Percentiles rank a stretch among this genome's conserved stretches.
Evolutionary conservation across 495 filamentous ascomycete species (phyloP).

Genomic region (Hyaloscypha variabilis): DNA sequence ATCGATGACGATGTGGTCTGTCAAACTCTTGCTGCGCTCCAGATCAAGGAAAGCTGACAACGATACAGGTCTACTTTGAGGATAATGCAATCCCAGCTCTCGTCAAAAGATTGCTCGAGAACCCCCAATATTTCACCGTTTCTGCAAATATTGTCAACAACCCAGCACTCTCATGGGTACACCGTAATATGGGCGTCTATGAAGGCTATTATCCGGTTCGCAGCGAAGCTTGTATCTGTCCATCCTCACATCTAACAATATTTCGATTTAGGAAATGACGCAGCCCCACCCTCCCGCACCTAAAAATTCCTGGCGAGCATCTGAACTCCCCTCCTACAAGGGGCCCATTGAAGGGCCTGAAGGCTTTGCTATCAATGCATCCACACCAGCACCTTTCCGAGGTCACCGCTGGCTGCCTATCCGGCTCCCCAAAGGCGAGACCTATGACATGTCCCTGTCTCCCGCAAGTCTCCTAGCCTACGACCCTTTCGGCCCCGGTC

Average conservation of each 20-base stretch:
- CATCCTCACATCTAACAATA: not conserved
- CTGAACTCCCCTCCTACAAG: not conserved
- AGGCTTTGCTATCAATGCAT: not conserved
- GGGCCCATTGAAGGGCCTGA: not conserved
- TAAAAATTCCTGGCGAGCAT: not conserved
- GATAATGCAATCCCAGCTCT: not conserved
- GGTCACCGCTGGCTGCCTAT: not conserved
- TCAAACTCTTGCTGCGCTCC: not conserved
- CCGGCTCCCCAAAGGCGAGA: not conserved
- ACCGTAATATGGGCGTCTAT: not conserved
- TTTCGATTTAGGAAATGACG: not conserved
- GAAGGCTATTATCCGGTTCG: not conserved
- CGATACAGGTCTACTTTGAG: not conserved
- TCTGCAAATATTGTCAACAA: not conserved
- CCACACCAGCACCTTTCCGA: not conserved
- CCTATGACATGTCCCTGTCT: not conserved
- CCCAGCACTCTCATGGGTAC: not conserved
- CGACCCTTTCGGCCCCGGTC: conserved; percentile 17
- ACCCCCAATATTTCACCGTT: not conserved
- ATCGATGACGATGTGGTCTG: not conserved
- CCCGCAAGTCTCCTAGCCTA: not conserved
- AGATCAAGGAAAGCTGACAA: not conserved
- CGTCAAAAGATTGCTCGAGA: not conserved
- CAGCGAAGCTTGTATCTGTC: not conserved
- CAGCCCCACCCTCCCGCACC: not conserved